These are phyloP conservation scores for Terfezia boudieri DNA, from an alignment of 495 filamentous ascomycete species.

Conservation along the genomic window DNA sequence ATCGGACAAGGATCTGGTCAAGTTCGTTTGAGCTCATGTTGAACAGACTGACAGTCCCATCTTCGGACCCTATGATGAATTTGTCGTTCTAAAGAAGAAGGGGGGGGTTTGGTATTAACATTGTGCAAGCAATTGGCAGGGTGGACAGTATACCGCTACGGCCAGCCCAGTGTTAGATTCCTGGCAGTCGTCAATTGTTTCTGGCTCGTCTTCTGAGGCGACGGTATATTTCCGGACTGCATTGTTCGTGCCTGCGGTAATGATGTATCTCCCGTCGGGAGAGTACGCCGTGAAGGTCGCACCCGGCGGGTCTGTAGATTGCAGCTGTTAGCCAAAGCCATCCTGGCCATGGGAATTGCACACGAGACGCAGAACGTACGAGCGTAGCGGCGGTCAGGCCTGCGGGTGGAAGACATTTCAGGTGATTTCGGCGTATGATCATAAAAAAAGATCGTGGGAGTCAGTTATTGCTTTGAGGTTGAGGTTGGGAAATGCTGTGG, in stretches of 20 bases:
- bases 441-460: too few relatives aligned
- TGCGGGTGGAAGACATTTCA: too few relatives aligned
- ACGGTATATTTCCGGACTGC: slow-evolving; percentile 76
- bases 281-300: slow-evolving; percentile 44
- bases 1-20: slow-evolving; percentile 59
- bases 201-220: slow-evolving; percentile 72
- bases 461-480: too few relatives aligned
- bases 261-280: slow-evolving; percentile 41
- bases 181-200: slow-evolving; percentile 66
- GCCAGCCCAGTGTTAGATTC: slow-evolving; percentile 60
- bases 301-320: slow-evolving; percentile 37
- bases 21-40: slow-evolving; percentile 51
- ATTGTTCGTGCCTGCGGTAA: slow-evolving; percentile 81
- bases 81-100: slow-evolving; percentile 39
- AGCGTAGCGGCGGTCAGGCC: too few relatives aligned
- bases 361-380: too few relatives aligned
- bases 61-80: slow-evolving; percentile 74
- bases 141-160: slow-evolving; percentile 29
- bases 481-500: too few relatives aligned
- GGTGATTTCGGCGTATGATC: too few relatives aligned
- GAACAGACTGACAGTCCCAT: slow-evolving; percentile 81
- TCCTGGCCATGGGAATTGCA: too few relatives aligned
- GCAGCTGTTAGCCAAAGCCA: background rate
- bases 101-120: too few relatives aligned
- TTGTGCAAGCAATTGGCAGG: too few relatives aligned